Conservation (phyloP, 352 stramenopile genomes). For the Elongisporangium anandrum region DNA sequence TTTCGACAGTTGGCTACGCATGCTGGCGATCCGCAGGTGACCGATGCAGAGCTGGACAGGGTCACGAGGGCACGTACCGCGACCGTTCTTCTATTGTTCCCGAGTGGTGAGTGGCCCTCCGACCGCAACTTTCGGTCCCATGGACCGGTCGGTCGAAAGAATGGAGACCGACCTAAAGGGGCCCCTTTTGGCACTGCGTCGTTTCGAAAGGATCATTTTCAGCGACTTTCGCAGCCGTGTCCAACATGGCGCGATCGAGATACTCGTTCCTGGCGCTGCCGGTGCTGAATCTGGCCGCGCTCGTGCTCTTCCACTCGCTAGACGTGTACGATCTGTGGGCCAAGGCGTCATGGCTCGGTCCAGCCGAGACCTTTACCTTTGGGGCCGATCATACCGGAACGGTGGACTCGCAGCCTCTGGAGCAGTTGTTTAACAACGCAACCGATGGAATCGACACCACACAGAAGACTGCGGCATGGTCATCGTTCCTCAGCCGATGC, state of each 20-base stretch:
- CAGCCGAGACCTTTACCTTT: conserved; percentile 18
- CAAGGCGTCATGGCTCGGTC: conserved; percentile 28
- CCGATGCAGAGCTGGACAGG: not conserved
- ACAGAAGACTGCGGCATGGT: not conserved
- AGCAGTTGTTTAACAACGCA: conserved; percentile 10
- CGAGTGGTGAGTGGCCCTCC: not conserved
- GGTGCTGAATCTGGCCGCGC: conserved; percentile 11
- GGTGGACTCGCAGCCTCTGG: conserved; percentile 9
- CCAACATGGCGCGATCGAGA: not conserved
- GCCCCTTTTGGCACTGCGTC: not conserved
- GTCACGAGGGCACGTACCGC: not conserved
- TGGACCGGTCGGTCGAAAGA: not conserved
- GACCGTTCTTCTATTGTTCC: not conserved
- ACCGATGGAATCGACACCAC: not conserved
- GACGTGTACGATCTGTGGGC: conserved; percentile 26
- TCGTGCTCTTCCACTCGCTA: conserved; percentile 28
- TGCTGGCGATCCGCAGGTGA: not conserved
- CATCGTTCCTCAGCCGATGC: conserved; percentile 1
- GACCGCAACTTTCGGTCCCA: not conserved
- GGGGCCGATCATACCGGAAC: conserved; percentile 7
- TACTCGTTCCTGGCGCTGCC: conserved; percentile 5
- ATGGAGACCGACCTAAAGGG: not conserved
- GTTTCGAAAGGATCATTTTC: not conserved
- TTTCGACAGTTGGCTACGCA: not conserved
- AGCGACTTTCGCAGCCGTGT: not conserved